Percentiles rank a stretch among this genome's conserved stretches.
phyloP scores from a whole-genome alignment of 2,329 filamentous ascomycete genomes.

The Aspergillus pseudoviridinutans region DNA sequence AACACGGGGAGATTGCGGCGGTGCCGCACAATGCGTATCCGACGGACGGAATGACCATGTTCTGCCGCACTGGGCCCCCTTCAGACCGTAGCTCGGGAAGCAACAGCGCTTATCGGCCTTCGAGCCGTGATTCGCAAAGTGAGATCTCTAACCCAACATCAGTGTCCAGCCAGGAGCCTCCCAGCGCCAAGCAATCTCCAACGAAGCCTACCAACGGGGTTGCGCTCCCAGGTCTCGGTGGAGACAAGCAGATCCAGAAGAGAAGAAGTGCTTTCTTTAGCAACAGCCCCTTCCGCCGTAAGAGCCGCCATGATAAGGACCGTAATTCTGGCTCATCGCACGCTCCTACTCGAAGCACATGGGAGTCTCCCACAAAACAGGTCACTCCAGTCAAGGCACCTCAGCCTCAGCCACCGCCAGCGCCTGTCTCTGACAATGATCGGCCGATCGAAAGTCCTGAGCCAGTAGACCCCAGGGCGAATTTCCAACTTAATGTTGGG shows the following conservation, averaged over 20 bases:
- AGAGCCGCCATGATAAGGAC: slow-evolving; percentile 76
- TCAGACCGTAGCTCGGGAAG: slow-evolving; percentile 67
- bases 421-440: slow-evolving; percentile 14
- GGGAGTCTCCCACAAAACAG: slow-evolving; percentile 45
- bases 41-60: slow-evolving; percentile 94
- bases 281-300: slow-evolving; percentile 86
- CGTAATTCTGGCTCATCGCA: slow-evolving; percentile 34
- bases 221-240: slow-evolving; percentile 43
- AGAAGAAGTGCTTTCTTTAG: slow-evolving; percentile 86
- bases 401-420: slow-evolving; percentile 8
- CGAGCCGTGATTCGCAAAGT: slow-evolving; percentile 83
- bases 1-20: slow-evolving; percentile 61
- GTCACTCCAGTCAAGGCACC: slow-evolving; percentile 43
- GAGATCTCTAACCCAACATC: slow-evolving; percentile 88
- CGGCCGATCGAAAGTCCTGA: slow-evolving; percentile 63
- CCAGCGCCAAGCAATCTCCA: slow-evolving; percentile 70
- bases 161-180: slow-evolving; percentile 77
- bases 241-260: slow-evolving; percentile 65
- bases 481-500: slow-evolving; percentile 87
- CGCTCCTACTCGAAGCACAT: slow-evolving; percentile 49
- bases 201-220: slow-evolving; percentile 53
- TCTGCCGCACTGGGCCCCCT: slow-evolving; percentile 73
- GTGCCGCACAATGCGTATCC: slow-evolving; percentile 93
- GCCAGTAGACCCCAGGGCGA: slow-evolving; percentile 85
- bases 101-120: slow-evolving; percentile 64